Percentiles rank a stretch among this genome's conserved stretches.
phyloP scores from a whole-genome alignment of 2,329 filamentous ascomycete genomes.

The Biscogniauxia mediterranea region DNA sequence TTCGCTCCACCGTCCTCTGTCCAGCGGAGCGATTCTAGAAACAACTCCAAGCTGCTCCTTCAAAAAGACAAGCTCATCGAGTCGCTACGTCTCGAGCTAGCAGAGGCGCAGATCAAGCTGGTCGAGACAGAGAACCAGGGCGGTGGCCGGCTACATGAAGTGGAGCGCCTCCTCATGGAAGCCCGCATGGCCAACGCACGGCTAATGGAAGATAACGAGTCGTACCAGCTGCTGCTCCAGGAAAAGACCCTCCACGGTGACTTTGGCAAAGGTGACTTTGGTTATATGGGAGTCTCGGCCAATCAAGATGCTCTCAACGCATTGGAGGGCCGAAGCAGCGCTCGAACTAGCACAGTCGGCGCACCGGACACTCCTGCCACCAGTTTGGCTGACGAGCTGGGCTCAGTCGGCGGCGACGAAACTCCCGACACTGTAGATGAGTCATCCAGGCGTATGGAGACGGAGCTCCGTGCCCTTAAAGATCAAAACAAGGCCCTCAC shows the following conservation, averaged over 20 bases:
- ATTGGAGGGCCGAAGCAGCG: conserved; percentile 52
- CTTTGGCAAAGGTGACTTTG: conserved; percentile 79
- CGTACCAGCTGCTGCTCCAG: conserved; percentile 90
- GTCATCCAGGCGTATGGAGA: conserved; percentile 68
- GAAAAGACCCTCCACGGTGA: conserved; percentile 96
- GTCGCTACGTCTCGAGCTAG: conserved; percentile 83
- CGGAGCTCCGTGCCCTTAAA: conserved; percentile 75
- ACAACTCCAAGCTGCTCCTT: conserved; percentile 83
- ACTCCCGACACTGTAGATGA: conserved; percentile 60
- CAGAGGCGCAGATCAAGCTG: conserved; percentile 92
- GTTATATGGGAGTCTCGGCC: conserved; percentile 58
- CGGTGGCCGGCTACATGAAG: conserved; percentile 79
- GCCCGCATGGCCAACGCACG: conserved; percentile 93
- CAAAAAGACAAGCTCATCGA: conserved; percentile 98
- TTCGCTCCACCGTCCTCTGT: conserved; percentile 85
- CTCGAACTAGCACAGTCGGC: conserved; percentile 26
- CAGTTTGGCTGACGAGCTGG: conserved; percentile 82
- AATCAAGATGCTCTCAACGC: conserved; percentile 65
- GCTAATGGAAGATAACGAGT: conserved; percentile 98
- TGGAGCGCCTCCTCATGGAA: conserved; percentile 89
- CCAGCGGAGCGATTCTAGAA: conserved; percentile 83
- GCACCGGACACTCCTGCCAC: conserved; percentile 39
- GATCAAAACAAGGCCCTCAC: conserved; percentile 97
- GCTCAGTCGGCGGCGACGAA: conserved; percentile 61
- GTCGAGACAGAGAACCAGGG: conserved; percentile 93